Conservation (phyloP, 768 basidiomycete genomes). For the Tulasnella sp. region DNA sequence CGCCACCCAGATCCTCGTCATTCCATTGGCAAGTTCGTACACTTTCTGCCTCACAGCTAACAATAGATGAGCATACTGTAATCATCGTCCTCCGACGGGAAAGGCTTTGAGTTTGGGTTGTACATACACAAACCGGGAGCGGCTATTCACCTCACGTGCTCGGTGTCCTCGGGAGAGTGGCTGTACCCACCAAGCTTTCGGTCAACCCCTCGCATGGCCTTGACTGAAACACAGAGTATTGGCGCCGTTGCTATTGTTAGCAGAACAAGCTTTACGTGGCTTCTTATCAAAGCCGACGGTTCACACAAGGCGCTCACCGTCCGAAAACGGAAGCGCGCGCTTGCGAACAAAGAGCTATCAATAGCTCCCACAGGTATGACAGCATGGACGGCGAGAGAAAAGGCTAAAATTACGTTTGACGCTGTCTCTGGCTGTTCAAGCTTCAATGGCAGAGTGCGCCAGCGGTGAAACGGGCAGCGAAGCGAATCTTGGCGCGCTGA, state of each 20-base stretch:
- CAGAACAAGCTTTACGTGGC: background rate
- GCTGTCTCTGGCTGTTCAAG: too few species aligned
- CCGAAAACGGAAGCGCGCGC: background rate
- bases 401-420: too few species aligned
- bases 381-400: too few species aligned
- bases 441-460: too few species aligned
- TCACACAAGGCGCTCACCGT: background rate
- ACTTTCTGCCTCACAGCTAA: background rate
- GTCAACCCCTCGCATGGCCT: background rate
- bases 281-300: background rate
- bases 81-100: too few species aligned
- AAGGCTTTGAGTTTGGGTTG: too few species aligned
- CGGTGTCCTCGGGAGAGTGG: background rate
- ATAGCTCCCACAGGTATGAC: too few species aligned
- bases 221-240: background rate
- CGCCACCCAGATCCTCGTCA: background rate
- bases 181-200: background rate
- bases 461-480: too few species aligned
- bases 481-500: too few species aligned
- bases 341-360: too few species aligned
- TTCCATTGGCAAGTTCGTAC: background rate
- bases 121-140: background rate
- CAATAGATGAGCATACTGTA: background rate
- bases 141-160: background rate
- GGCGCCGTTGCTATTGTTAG: background rate